Percentiles rank a stretch among this genome's conserved stretches.
phyloP scores from a whole-genome alignment of 441 rosid genomes.

The Gossypium aridum region DNA sequence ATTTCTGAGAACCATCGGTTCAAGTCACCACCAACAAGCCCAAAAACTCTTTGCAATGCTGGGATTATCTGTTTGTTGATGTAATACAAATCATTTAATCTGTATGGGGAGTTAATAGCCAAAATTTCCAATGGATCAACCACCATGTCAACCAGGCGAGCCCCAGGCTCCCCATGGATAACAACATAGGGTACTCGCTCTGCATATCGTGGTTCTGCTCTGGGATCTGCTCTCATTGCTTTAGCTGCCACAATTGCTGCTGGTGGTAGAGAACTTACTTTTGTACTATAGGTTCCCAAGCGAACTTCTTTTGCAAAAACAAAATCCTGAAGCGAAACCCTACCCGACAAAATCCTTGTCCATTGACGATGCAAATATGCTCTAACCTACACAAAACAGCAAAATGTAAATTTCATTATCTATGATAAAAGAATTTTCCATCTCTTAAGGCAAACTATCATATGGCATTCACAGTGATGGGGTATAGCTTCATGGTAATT shows the following conservation, averaged over 20 bases:
- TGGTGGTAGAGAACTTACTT: slow-evolving; percentile 71
- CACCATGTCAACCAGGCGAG: slow-evolving; percentile 91
- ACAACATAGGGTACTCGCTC: slow-evolving; percentile 91
- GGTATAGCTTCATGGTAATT: background rate
- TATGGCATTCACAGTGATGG: background rate
- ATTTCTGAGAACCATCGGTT: slow-evolving; percentile 79
- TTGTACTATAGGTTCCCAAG: slow-evolving; percentile 74
- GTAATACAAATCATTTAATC: slow-evolving; percentile 87
- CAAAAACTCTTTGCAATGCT: slow-evolving; percentile 81
- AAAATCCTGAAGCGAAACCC: slow-evolving; percentile 89
- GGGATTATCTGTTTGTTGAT: slow-evolving; percentile 93
- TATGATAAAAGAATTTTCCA: slow-evolving; percentile 4
- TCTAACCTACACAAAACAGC: slow-evolving; percentile 45
- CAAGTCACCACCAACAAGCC: slow-evolving; percentile 80
- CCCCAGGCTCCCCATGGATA: slow-evolving; percentile 93
- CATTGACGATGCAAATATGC: slow-evolving; percentile 82
- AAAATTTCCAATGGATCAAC: slow-evolving; percentile 85
- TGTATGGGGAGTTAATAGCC: slow-evolving; percentile 67
- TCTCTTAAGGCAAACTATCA: background rate
- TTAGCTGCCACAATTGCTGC: slow-evolving; percentile 91
- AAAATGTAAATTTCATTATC: slow-evolving; percentile 6
- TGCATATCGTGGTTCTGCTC: slow-evolving; percentile 89
- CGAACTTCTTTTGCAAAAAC: slow-evolving; percentile 97
- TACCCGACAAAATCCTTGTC: slow-evolving; percentile 78
- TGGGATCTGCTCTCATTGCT: slow-evolving; percentile 76